Evolutionary conservation across 352 stramenopile species (phyloP), one percentile per base, ranked within the genome.

Genomic region (Pythium scleroteichum): DNA sequence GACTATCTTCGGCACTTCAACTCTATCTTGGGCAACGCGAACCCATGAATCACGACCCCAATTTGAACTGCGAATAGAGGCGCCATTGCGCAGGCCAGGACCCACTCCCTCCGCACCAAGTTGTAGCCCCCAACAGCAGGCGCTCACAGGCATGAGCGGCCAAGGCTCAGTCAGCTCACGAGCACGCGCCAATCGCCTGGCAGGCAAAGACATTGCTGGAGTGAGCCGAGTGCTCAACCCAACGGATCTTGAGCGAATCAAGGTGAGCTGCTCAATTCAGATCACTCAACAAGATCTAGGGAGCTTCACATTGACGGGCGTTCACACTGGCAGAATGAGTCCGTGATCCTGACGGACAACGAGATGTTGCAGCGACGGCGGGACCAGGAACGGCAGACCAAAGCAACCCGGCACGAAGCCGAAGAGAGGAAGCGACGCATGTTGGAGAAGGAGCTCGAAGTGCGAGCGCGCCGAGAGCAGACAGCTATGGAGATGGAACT

Each of bases 371-470:
- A 72, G 16, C 45, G 75, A 9, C 77, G 85, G 50, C 44, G 74
- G 8, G 69, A 85, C 19, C 68, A 75, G 1, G 69, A 89, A 38
- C 56, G 71, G 27, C 66, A 82, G 50, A 59, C 79, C 12, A 52
- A 71, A 17, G 78, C 56, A 7, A 67, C 83, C 23, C 68, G 82
- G 2, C 72, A 88, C 22, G 78, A 85, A 26, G 78, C 80, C 0
- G 64, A 90, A 33, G 79, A 91, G 38, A 79, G 79, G 19, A 93
- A 93, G 64, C 75, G 70, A 2, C 71, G 69, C 20, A 91, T 93
- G 81, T 76, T 90, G 68, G 78, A 93, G 54, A 91, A 93, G 53
- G 81, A 91, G 61, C 59, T 88, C 12, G 66, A 76, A 63, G 82
- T 91, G 38, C 81, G 79, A 24, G 75, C 71, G 6, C 66, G 79